Percentiles rank a stretch among this genome's conserved stretches.
Conservation (phyloP, 345 rosid species). For the Crucihimalaya himalaica region DNA sequence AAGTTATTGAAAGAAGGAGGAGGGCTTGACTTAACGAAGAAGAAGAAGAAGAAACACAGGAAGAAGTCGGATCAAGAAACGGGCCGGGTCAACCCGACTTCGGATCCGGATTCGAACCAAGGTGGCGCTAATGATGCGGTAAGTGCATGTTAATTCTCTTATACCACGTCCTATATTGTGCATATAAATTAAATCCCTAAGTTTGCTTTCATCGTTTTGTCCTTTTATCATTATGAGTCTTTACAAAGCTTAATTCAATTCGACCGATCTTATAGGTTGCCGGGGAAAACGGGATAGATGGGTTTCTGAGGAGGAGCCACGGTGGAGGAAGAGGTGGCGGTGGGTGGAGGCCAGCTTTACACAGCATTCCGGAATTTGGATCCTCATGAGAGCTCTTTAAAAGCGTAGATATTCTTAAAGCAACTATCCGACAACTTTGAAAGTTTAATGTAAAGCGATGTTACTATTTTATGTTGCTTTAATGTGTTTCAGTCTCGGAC, state of each 20-base stretch:
- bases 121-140: constrained; percentile 8
- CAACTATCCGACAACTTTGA: constrained; percentile 25
- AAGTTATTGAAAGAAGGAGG: constrained; percentile 62
- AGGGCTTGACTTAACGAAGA: constrained; percentile 46
- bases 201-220: neutral
- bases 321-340: constrained; percentile 42
- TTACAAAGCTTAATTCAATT: neutral
- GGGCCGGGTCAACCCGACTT: constrained; percentile 27
- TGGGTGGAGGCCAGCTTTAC: constrained; percentile 88
- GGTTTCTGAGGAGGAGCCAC: constrained; percentile 36
- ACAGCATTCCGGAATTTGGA: constrained; percentile 78
- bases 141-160: constrained; percentile 3
- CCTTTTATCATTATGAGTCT: neutral
- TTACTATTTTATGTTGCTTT: constrained; percentile 4
- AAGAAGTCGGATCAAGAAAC: constrained; percentile 26
- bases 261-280: constrained; percentile 30
- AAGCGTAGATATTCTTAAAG: constrained; percentile 36
- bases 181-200: neutral
- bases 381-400: constrained; percentile 19
- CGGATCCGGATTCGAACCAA: constrained; percentile 17
- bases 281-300: constrained; percentile 40
- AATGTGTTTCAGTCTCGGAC: neutral
- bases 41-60: constrained; percentile 30
- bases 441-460: constrained; percentile 31
- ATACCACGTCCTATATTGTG: neutral